A percentile compares a stretch with the other conserved stretches of the same genome.
These are phyloP conservation scores for Scheffersomyces segobiensis DNA, from an alignment of 1,139 yeast genomes.

Conservation along the genomic window DNA sequence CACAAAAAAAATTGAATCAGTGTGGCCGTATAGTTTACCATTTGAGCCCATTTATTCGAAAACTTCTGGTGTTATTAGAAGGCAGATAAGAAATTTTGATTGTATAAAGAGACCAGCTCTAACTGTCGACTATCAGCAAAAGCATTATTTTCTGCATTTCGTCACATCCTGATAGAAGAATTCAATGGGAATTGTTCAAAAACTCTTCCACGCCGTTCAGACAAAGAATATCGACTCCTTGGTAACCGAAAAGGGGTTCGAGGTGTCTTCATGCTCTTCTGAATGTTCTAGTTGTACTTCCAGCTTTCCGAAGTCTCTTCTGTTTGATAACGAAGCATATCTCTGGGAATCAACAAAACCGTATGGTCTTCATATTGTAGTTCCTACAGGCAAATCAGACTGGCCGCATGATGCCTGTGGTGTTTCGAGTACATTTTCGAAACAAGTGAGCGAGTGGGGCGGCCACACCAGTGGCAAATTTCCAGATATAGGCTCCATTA, in stretches of 20 bases:
- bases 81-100: background rate
- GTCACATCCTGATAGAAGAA: no score
- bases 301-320: conserved; percentile 58
- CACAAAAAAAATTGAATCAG: background rate
- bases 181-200: background rate
- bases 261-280: conserved; percentile 42
- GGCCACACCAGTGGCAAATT: conserved; percentile 16
- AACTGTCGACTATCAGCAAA: background rate
- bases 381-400: conserved; percentile 81
- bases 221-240: background rate
- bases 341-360: conserved; percentile 74
- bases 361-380: conserved; percentile 68
- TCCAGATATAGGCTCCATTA: conserved; percentile 30
- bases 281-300: conserved; percentile 53
- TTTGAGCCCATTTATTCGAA: background rate
- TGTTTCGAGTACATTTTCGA: conserved; percentile 51
- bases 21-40: background rate
- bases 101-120: background rate
- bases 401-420: conserved; percentile 81
- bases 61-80: background rate
- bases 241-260: conserved; percentile 34
- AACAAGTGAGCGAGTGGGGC: conserved; percentile 52
- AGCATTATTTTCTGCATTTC: background rate
- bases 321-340: conserved; percentile 46
- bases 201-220: background rate